Percentiles rank a stretch among this genome's conserved stretches.
Evolutionary conservation across 2,329 filamentous ascomycete genomes (phyloP).

Genomic region (Elsinoe batatas): DNA sequence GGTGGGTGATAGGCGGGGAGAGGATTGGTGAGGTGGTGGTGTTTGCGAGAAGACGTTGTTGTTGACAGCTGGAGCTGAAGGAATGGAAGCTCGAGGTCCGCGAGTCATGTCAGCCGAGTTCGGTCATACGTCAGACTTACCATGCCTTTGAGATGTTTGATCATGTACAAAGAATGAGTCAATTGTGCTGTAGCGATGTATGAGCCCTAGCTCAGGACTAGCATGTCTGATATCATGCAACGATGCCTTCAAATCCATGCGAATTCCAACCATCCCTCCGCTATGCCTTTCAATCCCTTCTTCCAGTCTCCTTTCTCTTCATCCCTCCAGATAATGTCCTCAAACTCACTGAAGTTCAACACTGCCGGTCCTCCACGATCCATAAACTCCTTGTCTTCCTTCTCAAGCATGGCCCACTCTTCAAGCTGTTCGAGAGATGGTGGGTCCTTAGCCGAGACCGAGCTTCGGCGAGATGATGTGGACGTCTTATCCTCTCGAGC

Average conservation of each 20-base stretch:
- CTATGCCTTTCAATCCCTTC: slow-evolving; percentile 57
- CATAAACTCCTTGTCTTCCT: slow-evolving; percentile 58
- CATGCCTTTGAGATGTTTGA: no score
- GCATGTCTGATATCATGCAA: no score
- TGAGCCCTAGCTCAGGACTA: no score
- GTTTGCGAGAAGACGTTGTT: background rate
- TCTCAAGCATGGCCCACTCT: slow-evolving; percentile 44
- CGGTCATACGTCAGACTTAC: background rate
- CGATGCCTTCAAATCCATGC: slow-evolving; percentile 43
- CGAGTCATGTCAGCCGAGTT: background rate
- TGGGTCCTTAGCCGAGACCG: background rate
- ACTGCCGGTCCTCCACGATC: slow-evolving; percentile 68
- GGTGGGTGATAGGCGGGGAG: background rate
- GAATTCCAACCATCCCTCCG: slow-evolving; percentile 84
- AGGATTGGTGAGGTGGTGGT: background rate
- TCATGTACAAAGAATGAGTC: no score
- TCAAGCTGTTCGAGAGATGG: slow-evolving; percentile 31
- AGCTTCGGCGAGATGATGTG: background rate
- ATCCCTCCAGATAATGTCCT: slow-evolving; percentile 55
- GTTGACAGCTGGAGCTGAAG: slow-evolving; percentile 8
- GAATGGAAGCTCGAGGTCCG: background rate
- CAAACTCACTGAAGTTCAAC: slow-evolving; percentile 71
- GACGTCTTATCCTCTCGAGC: no score
- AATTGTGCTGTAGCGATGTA: no score
- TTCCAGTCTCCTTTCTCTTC: slow-evolving; percentile 44